These are phyloP conservation scores for Onygena corvina DNA, from an alignment of 2,329 filamentous ascomycete genomes.

Conservation along the genomic window DNA sequence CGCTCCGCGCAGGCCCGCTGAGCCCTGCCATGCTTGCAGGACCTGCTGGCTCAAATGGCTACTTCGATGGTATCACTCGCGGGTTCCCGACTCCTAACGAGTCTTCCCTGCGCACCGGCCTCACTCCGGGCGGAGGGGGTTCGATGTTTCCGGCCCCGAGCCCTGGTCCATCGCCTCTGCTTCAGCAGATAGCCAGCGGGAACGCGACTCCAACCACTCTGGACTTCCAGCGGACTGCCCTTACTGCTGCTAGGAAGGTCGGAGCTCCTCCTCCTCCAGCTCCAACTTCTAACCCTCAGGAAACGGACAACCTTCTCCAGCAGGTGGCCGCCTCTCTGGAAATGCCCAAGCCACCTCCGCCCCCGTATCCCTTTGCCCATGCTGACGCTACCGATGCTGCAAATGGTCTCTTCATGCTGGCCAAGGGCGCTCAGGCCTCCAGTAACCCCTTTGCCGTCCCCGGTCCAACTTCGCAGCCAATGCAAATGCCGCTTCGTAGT, in stretches of 20 bases:
- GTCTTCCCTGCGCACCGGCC: slow-evolving; percentile 76
- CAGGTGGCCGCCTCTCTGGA: slow-evolving; percentile 33
- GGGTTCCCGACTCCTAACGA: slow-evolving; percentile 87
- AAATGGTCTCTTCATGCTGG: slow-evolving; percentile 84
- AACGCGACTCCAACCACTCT: slow-evolving; percentile 79
- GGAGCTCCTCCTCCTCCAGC: slow-evolving; percentile 29
- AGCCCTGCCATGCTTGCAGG: slow-evolving; percentile 96
- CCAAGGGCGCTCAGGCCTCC: slow-evolving; percentile 49
- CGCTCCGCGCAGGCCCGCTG: slow-evolving; percentile 77
- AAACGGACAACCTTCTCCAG: slow-evolving; percentile 26
- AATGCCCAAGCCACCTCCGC: slow-evolving; percentile 37
- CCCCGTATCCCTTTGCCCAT: slow-evolving; percentile 61
- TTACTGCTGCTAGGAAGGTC: slow-evolving; percentile 60
- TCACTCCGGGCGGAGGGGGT: slow-evolving; percentile 88
- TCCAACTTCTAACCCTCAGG: slow-evolving; percentile 34
- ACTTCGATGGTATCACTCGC: slow-evolving; percentile 75
- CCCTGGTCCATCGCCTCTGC: slow-evolving; percentile 63
- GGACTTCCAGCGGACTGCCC: slow-evolving; percentile 87
- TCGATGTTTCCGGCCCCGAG: slow-evolving; percentile 94
- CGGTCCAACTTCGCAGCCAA: slow-evolving; percentile 30
- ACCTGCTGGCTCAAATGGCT: slow-evolving; percentile 60
- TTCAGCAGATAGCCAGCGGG: slow-evolving; percentile 65
- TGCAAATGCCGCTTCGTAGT: slow-evolving; percentile 33
- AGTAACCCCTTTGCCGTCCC: slow-evolving; percentile 43
- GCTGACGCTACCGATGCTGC: slow-evolving; percentile 89